Base-by-base conservation (phyloP, 805 yeast species). In the Clavispora fructus region DNA sequence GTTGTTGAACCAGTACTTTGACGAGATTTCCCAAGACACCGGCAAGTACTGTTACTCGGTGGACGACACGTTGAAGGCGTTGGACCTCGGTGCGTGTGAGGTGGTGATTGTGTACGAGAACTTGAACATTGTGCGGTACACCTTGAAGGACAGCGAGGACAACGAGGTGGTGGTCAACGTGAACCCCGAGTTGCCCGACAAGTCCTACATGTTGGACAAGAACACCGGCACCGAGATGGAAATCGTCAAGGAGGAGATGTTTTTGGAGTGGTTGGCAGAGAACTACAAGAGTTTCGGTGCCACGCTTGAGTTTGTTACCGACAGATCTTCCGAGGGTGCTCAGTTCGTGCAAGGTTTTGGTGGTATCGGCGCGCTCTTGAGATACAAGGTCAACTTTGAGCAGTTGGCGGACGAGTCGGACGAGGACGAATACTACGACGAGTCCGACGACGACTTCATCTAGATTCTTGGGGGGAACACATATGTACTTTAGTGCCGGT, bases 1-100 rank as follows among this genome's bases (percentile, higher is more conserved):
- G 74, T 80, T 94, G 60, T 83, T 94, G 64, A 86, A 87, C 51
- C 79, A 75, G 58, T 94, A 92, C 75, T 94, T 94, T 65, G 99
- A 94, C 67, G 98, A 94, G 75, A 94, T 94, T 55, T 87, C 97
- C 43, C 96, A 87, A 71, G 99, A 94, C 68, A 80, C 96, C 35
- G 99, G 99, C 57, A 87, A 88, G 66, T 92, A 85, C 82, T 94
- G 99, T 76, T 94, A 91, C 65, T 97, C 98, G 75, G 86, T 92
- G 56, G 96, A 87, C 44, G 99, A 94, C 67, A 94, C 99, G 11
- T 71, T 94, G 58, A 94, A 94, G 72, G 99, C 99, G 4, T 75
- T 94, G 54, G 99, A 94, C 60, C 80, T 90, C 53, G 98, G 99
- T 69, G 94, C 99, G 27, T 83, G 95, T 68, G 99, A 94, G 67